Evolutionary conservation across 208 protist genomes (phyloP).

Genomic region (Leishmania aethiopica): DNA sequence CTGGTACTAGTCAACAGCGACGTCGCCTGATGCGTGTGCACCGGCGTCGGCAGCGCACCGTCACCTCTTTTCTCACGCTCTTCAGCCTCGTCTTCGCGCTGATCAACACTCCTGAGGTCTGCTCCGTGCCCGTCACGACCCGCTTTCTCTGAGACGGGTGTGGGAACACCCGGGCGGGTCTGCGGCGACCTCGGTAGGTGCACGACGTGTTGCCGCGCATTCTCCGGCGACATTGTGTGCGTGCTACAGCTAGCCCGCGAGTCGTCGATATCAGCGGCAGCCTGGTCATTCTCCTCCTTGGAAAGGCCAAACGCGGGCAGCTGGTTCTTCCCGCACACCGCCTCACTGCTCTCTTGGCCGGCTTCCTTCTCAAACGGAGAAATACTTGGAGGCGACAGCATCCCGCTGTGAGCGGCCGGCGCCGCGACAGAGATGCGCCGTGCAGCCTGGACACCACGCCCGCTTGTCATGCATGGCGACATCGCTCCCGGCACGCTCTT

Average conservation of each 20-base stretch:
- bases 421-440: constrained; percentile 3
- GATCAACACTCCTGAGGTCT: neutral
- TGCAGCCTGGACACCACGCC: constrained; percentile 11
- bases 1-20: neutral
- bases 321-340: neutral
- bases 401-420: constrained; percentile 1
- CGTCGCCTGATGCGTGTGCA: neutral
- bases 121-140: neutral
- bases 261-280: neutral
- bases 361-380: neutral
- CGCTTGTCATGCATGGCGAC: constrained; percentile 9
- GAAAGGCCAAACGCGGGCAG: neutral
- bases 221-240: constrained; percentile 13
- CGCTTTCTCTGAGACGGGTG: neutral
- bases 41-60: neutral
- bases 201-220: constrained; percentile 9
- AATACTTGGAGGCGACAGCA: neutral
- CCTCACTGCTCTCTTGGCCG: neutral
- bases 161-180: neutral
- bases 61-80: neutral
- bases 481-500: neutral
- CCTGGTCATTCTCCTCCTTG: neutral
- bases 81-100: neutral
- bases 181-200: neutral
- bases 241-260: constrained; percentile 14